Evolutionary conservation across 257 asterid genomes (phyloP).

Genomic region (Cordia subcordata): DNA sequence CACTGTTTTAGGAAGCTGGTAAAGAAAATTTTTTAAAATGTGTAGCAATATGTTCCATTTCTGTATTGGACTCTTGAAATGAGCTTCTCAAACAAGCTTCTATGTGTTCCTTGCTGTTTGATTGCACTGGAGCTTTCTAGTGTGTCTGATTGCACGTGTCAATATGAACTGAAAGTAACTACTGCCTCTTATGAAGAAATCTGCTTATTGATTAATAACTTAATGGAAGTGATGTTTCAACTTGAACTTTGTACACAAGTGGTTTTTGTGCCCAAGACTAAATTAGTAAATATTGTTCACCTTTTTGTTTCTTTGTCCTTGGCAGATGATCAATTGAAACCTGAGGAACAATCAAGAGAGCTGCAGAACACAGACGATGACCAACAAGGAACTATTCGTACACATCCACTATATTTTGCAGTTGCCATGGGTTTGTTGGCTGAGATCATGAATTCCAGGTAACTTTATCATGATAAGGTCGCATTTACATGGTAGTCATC

Average conservation of each 20-base stretch:
- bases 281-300: not conserved
- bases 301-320: not conserved
- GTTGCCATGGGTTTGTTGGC: slow-evolving; percentile 79
- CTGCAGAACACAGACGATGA: slow-evolving; percentile 24
- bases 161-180: too few relatives aligned
- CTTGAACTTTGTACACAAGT: not conserved
- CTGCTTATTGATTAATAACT: too few relatives aligned
- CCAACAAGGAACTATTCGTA: slow-evolving; percentile 40
- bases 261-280: not conserved
- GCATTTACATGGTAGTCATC: not conserved
- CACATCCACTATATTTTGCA: slow-evolving; percentile 86
- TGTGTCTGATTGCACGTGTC: too few relatives aligned
- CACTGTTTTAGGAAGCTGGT: too few relatives aligned
- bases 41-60: too few relatives aligned
- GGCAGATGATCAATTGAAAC: slow-evolving; percentile 39
- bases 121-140: too few relatives aligned
- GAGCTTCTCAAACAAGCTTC: too few relatives aligned
- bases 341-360: slow-evolving; percentile 32
- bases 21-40: too few relatives aligned
- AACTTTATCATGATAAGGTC: slow-evolving; percentile 10
- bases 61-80: too few relatives aligned
- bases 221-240: not conserved
- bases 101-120: too few relatives aligned
- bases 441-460: slow-evolving; percentile 95
- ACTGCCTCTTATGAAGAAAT: too few relatives aligned